These are phyloP conservation scores for Rhodofomes roseus DNA, from an alignment of 1,284 basidiomycete species.

Conservation along the genomic window DNA sequence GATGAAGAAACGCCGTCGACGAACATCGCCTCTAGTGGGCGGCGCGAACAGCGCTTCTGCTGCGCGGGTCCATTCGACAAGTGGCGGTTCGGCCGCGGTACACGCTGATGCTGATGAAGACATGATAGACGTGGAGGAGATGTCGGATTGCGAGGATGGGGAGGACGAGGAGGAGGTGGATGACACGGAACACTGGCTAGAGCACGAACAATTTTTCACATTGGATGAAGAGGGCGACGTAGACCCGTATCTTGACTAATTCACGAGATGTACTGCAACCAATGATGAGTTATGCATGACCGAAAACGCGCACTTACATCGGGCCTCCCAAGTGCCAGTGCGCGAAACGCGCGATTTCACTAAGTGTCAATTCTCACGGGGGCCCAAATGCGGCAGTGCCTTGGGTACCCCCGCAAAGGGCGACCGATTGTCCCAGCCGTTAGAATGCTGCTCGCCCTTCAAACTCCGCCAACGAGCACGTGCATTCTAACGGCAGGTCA, in stretches of 20 bases:
- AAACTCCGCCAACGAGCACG: no score
- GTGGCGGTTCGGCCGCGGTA: no score
- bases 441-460: no score
- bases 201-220: background rate
- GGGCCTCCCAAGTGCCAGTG: no score
- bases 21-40: background rate
- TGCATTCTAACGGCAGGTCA: no score
- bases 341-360: background rate
- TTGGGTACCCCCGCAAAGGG: background rate
- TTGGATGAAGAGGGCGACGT: background rate
- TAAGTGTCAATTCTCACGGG: conserved; percentile 8
- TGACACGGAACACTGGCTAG: background rate
- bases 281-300: background rate
- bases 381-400: background rate
- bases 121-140: no score
- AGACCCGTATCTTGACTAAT: background rate
- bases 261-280: background rate
- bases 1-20: background rate
- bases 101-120: no score
- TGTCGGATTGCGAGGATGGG: background rate
- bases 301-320: background rate
- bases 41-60: no score
- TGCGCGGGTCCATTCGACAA: no score
- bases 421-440: background rate
- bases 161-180: background rate